phyloP scores from a whole-genome alignment of 148 eudicot genomes.

The Rhododendron mucronatum region DNA sequence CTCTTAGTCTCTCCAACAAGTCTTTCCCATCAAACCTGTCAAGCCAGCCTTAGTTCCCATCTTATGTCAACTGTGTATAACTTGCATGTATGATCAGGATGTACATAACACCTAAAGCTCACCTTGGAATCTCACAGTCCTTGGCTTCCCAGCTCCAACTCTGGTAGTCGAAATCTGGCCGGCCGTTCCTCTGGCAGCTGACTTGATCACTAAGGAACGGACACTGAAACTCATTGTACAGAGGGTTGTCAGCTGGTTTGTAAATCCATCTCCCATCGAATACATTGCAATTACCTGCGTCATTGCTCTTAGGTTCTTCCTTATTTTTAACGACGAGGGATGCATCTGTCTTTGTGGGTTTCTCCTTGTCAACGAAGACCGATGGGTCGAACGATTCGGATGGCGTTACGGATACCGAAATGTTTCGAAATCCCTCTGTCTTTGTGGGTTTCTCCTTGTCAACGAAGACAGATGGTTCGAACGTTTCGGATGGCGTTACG shows the following conservation, averaged over 20 bases:
- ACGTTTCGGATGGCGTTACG: not conserved
- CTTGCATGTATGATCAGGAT: not conserved
- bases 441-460: not conserved
- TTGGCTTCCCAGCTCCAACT: conserved; percentile 51
- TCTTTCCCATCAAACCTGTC: conserved; percentile 36
- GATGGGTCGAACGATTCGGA: not conserved
- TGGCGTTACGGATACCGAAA: not conserved
- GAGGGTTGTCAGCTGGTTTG: conserved; percentile 18
- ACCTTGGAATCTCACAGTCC: conserved; percentile 47
- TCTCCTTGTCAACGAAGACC: not conserved
- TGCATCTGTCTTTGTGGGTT: not conserved
- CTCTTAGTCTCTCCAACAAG: conserved; percentile 36
- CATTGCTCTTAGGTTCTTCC: not conserved
- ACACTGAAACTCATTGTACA: conserved; percentile 22
- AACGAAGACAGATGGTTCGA: not conserved
- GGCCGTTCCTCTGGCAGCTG: conserved; percentile 50
- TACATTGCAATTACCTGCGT: conserved; percentile 24
- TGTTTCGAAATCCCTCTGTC: not conserved
- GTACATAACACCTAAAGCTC: not conserved
- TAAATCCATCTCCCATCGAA: conserved; percentile 51
- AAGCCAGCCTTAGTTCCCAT: not conserved
- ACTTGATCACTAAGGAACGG: conserved; percentile 50
- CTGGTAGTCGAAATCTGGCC: conserved; percentile 41
- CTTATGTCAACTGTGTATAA: not conserved
- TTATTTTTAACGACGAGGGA: not conserved